Base-by-base conservation (phyloP, 352 stramenopile genomes). In the Globisporangium yorkense region DNA sequence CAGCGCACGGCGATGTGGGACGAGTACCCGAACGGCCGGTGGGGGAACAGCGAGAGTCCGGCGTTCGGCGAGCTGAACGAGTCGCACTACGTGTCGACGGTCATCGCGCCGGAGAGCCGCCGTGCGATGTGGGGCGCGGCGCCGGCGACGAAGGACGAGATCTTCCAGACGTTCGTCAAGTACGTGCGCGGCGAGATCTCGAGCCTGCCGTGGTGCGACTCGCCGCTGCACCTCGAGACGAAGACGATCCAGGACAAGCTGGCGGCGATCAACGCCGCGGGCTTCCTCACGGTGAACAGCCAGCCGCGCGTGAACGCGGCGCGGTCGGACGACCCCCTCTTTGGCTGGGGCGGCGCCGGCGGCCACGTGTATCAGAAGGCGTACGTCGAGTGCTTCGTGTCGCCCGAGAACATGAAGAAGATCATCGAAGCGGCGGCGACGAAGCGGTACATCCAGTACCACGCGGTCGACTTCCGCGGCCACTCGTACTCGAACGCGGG, bases 351-450 rank as follows among this genome's bases (percentile, higher is more conserved):
- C 61, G 96, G 96, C 12, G 70, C 76, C 27, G 95, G 94, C 54
- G 97, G 97, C 37, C 88, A 86, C 49, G 96, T 99, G 41, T 99
- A 99, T 77, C 97, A 99, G 74, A 99, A 99, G 78, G 96, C 95
- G 24, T 99, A 99, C 74, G 90, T 98, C 59, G 97, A 99, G 79
- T 99, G 94, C 72, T 99, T 99, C 70, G 88, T 96, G 53, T 98
- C 88, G 54, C 96, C 96, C 6, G 81, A 96, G 55, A 92, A 92
- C 61, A 84, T 96, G 70, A 93, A 92, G 68, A 88, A 87, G 61
- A 87, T 96, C 59, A 96, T 96, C 27, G 84, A 96, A 18, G 87
- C 88, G 29, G 84, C 81, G 12, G 69, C 88, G 7, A 77, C 77
- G 64, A 86, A 98, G 70, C 72, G 65, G 52, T 89, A 79, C 54